Conservation (phyloP, 2,329 filamentous ascomycete genomes). For the Aspergillus sp. region DNA sequence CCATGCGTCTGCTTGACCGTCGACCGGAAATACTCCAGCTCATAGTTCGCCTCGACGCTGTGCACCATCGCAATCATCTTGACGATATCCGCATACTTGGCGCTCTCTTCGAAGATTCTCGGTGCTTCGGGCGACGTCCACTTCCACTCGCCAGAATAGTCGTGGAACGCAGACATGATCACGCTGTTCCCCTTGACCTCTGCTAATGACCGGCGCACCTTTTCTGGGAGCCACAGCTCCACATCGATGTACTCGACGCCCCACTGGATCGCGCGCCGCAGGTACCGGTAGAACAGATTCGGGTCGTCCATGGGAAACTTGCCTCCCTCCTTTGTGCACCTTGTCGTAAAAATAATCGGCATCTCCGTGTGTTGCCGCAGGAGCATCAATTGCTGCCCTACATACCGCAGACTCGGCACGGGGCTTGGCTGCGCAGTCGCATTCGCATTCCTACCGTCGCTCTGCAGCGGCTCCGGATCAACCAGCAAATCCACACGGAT, state of each 20-base stretch:
- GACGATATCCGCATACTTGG: conserved; percentile 79
- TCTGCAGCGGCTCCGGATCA: conserved; percentile 65
- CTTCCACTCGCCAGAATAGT: conserved; percentile 82
- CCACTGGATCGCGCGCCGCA: conserved; percentile 85
- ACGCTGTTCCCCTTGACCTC: conserved; percentile 76
- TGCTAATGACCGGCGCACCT: conserved; percentile 69
- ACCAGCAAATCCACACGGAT: conserved; percentile 80
- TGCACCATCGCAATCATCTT: conserved; percentile 89
- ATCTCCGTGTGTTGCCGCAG: conserved; percentile 81
- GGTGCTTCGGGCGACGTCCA: conserved; percentile 78
- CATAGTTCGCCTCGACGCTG: conserved; percentile 84
- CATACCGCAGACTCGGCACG: conserved; percentile 79
- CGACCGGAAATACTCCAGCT: conserved; percentile 86
- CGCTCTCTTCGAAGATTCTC: conserved; percentile 71
- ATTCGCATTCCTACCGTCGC: not conserved
- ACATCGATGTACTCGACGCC: conserved; percentile 90
- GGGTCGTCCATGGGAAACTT: conserved; percentile 84
- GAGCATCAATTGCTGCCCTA: conserved; percentile 84
- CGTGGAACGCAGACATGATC: conserved; percentile 91
- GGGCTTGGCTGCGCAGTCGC: conserved; percentile 55
- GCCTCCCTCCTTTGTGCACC: conserved; percentile 81
- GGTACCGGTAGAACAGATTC: conserved; percentile 73
- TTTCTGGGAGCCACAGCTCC: conserved; percentile 82
- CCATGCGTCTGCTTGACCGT: conserved; percentile 69
- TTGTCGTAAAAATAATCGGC: conserved; percentile 87